Conservation (phyloP, 2,329 filamentous ascomycete species). For the Aspergillus melleus region DNA sequence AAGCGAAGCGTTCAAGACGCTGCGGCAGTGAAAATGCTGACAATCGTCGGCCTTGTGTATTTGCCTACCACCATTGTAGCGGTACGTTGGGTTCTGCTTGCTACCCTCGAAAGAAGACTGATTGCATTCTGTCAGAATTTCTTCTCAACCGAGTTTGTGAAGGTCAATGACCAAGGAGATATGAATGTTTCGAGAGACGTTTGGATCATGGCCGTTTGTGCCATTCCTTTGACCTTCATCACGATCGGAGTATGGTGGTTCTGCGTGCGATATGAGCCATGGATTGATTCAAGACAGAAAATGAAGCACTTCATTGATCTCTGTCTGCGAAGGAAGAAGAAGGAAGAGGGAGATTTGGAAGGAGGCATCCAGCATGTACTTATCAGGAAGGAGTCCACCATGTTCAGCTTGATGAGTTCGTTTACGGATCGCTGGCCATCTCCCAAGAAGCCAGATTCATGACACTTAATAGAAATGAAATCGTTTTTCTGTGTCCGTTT, state of each 20-base stretch:
- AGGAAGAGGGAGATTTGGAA: neutral
- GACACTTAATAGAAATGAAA: neutral
- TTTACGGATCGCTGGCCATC: neutral
- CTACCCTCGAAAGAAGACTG: neutral
- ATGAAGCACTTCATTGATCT: neutral
- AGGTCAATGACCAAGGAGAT: constrained; percentile 6
- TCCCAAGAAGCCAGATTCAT: neutral
- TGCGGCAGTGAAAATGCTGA: constrained; percentile 14
- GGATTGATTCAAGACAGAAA: neutral
- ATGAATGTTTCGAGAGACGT: constrained; percentile 11
- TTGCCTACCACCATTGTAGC: constrained; percentile 15
- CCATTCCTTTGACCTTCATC: constrained; percentile 12
- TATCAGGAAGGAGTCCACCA: neutral
- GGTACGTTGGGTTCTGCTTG: constrained; percentile 1
- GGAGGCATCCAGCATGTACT: neutral
- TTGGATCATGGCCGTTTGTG: constrained; percentile 12
- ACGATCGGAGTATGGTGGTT: constrained; percentile 10
- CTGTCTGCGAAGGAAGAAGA: neutral
- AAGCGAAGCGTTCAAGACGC: constrained; percentile 9
- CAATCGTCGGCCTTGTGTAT: constrained; percentile 13
- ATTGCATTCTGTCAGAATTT: constrained; percentile 7
- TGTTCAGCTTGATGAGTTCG: neutral
- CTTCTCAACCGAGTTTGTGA: constrained; percentile 16
- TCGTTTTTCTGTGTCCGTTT: too few species aligned
- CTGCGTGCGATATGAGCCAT: constrained; percentile 6